A percentile compares a stretch with the other conserved stretches of the same genome.
Evolutionary conservation across 2,329 filamentous ascomycete species (phyloP).

Genomic region (Paramyrothecium roridum): DNA sequence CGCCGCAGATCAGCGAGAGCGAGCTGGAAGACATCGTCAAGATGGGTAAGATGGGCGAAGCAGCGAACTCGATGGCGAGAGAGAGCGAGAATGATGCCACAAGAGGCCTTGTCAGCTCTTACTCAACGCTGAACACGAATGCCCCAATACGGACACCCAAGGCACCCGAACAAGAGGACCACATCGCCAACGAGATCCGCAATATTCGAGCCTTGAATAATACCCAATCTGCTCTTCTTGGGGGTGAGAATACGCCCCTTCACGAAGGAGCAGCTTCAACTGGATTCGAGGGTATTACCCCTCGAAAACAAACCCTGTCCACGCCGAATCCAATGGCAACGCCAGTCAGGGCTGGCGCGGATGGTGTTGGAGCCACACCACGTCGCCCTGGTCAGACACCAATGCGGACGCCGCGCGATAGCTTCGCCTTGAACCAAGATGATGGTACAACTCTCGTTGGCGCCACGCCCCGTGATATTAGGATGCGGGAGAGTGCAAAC

Average conservation of each 20-base stretch:
- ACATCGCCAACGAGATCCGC: slow-evolving; percentile 92
- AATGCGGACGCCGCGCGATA: slow-evolving; percentile 84
- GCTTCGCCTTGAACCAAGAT: slow-evolving; percentile 75
- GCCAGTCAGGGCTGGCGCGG: slow-evolving; percentile 65
- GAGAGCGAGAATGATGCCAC: slow-evolving; percentile 83
- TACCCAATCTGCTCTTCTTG: slow-evolving; percentile 88
- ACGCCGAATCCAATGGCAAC: slow-evolving; percentile 96
- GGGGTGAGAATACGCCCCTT: slow-evolving; percentile 89
- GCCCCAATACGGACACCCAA: slow-evolving; percentile 90
- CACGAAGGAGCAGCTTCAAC: slow-evolving; percentile 79
- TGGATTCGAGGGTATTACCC: slow-evolving; percentile 81
- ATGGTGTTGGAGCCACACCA: slow-evolving; percentile 67
- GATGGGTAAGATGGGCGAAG: slow-evolving; percentile 92
- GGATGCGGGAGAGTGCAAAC: slow-evolving; percentile 64
- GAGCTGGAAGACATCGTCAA: slow-evolving; percentile 98
- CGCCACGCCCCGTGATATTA: slow-evolving; percentile 75
- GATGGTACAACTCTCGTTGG: slow-evolving; percentile 65
- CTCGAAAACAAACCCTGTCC: slow-evolving; percentile 75
- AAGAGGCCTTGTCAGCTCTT: slow-evolving; percentile 81
- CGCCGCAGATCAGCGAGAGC: slow-evolving; percentile 86
- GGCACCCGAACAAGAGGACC: slow-evolving; percentile 88
- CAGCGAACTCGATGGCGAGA: slow-evolving; percentile 71
- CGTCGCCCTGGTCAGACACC: slow-evolving; percentile 74
- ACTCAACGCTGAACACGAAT: slow-evolving; percentile 73
- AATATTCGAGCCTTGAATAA: slow-evolving; percentile 91